These are phyloP conservation scores for Xenoacremonium recifei DNA, from an alignment of 2,329 filamentous ascomycete genomes.

Conservation along the genomic window DNA sequence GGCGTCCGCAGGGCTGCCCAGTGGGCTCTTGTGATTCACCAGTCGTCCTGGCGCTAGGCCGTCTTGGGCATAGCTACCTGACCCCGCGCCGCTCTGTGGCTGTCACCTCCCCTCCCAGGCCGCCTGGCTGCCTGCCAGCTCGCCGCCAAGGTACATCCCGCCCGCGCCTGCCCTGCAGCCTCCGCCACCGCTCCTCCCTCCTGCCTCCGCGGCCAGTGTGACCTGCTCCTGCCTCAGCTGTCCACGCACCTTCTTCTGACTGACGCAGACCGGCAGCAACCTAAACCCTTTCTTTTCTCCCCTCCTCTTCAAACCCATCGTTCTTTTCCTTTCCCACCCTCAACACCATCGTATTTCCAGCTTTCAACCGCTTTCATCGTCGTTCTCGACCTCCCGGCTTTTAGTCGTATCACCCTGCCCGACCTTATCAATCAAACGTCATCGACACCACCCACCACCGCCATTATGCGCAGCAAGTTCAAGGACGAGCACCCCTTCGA, in stretches of 20 bases:
- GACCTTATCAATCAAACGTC: slow-evolving; percentile 22
- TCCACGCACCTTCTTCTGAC: slow-evolving; percentile 27
- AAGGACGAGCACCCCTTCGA: slow-evolving; percentile 99
- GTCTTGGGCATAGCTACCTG: slow-evolving; percentile 14
- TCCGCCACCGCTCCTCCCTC: slow-evolving; percentile 29
- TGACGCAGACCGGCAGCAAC: slow-evolving; percentile 28
- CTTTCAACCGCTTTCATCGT: slow-evolving; percentile 3
- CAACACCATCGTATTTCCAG: slow-evolving; percentile 11
- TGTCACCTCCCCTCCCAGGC: slow-evolving; percentile 23
- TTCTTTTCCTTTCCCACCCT: no score
- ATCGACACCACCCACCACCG: no score
- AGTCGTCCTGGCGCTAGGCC: slow-evolving; percentile 8
- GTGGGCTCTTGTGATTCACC: slow-evolving; percentile 27
- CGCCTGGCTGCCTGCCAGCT: slow-evolving; percentile 16
- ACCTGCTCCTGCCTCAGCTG: slow-evolving; percentile 13
- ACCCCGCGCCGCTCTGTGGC: slow-evolving; percentile 24
- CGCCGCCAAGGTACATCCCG: no score
- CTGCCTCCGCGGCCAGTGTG: no score
- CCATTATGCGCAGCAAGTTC: slow-evolving; percentile 96
- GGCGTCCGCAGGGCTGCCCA: slow-evolving; percentile 2
- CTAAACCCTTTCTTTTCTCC: slow-evolving; percentile 21
- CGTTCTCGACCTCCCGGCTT: slow-evolving; percentile 8
- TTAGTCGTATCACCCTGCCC: slow-evolving; percentile 17
- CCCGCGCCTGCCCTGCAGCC: slow-evolving; percentile 12
- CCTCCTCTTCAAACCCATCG: slow-evolving; percentile 16